Base-by-base conservation (phyloP, 1,139 yeast species). In the Geotrichum restrictum region DNA sequence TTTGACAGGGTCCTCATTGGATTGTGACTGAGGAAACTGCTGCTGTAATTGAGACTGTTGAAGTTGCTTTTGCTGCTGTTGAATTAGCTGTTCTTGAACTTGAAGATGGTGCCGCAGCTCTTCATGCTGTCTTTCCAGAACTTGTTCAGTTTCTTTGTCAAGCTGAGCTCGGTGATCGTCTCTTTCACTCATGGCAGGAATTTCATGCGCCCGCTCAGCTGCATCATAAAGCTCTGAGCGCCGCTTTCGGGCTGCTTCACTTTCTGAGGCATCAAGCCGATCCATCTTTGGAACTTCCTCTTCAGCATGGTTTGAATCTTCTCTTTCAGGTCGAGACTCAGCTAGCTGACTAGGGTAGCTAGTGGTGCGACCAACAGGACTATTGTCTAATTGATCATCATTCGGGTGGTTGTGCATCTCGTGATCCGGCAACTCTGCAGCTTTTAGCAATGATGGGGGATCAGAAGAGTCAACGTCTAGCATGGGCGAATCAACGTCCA, bases 101-200 rank as follows among this genome's bases (percentile, higher is more conserved):
- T 49, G 48, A 14, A 52, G 47, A 16, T 52, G 45, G 21, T 54
- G 52, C 6, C 40, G 24, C 7, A 52, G 27, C 34, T 51, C 54
- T 27, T 54, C 48, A 29, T 52, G 56, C 19, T 54, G 55, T 10
- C 49, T 27, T 39, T 54, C 55, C 14, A 52, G 36, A 2, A 52
- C 50, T 24, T 42, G 38, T 21, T 52, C 51, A 8, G 54, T 48
- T 29, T 51, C 56, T 14, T 51, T 10, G 8, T 48, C 43, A 6
- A 29, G 37, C 34, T 31, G 50, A 6, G 50, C 32, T n/a, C 41
- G 40, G 8, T 14, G 24, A 3, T 27, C 32, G 14, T 48, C 34
- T 11, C 34, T 29, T 10, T 42, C 27, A 6, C 51, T 52, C 32
- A 42, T 42, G n/a, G 39, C 38, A 5, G 36, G 29, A 6, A 10